Evolutionary conservation across 768 basidiomycete species (phyloP), one percentile per base, ranked within the genome.

Genomic region (Dacryopinax spathularia): DNA sequence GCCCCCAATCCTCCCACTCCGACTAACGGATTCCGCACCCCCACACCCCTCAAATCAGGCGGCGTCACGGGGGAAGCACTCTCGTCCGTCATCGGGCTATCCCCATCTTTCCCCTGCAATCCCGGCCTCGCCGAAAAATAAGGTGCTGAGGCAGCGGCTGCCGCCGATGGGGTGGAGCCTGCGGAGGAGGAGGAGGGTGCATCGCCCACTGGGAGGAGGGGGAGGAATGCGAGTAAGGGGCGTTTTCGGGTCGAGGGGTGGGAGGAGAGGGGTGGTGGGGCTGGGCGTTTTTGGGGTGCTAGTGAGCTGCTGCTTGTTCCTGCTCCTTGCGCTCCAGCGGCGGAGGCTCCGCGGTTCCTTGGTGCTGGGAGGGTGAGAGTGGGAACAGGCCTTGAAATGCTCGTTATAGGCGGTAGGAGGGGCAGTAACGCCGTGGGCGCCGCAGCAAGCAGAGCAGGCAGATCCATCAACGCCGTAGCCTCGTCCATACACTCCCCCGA

Each of bases 11-110:
- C 39, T 15, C 25, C 10, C 25, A 15, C 48, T 9, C 6, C 18
- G 5, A 5, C 48, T 2, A 56, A 29, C 48, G 48, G 48, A 29
- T 56, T 22, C n/a, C n/a, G n/a, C n/a, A n/a, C n/a, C n/a, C n/a
- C n/a, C 48, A 56, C 31, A 22, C 48, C 10, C 10, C 48, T 10
- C 48, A 31, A 27, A 31, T 56, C 48, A 10, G 48, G 48, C 13
- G 48, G 48, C 25, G 48, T 56, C 25, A 56, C 29, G 25, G 48
- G 48, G 20, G 48, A 56, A 10, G 25, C 29, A 18, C 48, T 56
- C 22, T 56, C 48, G 48, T 56, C 48, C 48, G 48, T 56, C 48
- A 56, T 56, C 29, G 48, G 48, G 31, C 48, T 56, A 29, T 56
- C 48, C 18, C 25, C 48, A 29, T 56, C 48, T 4, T 56, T 10